Evolutionary conservation across 345 rosid genomes (phyloP), one percentile per base, ranked within the genome.

Genomic region (Mallotus nudiflorus): DNA sequence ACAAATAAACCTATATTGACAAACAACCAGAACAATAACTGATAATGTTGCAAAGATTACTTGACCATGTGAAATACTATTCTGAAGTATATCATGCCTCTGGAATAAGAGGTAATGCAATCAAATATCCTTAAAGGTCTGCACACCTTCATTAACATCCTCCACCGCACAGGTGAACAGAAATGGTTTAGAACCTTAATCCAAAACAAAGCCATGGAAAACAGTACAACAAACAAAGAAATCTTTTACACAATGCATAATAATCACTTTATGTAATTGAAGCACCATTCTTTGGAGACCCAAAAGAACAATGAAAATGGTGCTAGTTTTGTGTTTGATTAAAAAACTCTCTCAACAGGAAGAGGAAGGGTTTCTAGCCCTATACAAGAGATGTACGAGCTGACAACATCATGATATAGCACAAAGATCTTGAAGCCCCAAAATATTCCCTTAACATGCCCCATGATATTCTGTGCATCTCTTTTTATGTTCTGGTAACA

Each of bases 1-100:
- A 81, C 65, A 87, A 77, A 68, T 93, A 91, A 62, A 91, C 80
- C 97, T 95, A 75, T 74, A 80, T 76, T 62, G 69, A 77, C 75
- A 74, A 65, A 65, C 11, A 65, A 65, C 72, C 71, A 65, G 75
- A 75, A 56, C 16, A 22, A 73, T 28, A 9, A 66, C 19, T 31
- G 37, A n/a, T 52, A 19, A 62, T n/a, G 49, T 67, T 65, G 62
- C 16, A 66, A 14, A 42, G 55, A 52, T 52, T 20, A 25, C 39
- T 44, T 46, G 1, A 59, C 22, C n/a, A 19, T 29, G n/a, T n/a
- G n/a, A n/a, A n/a, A n/a, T n/a, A n/a, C n/a, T n/a, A n/a, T n/a
- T n/a, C n/a, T n/a, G n/a, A n/a, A n/a, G n/a, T n/a, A n/a, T n/a
- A n/a, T n/a, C n/a, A n/a, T n/a, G n/a, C n/a, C n/a, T n/a, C n/a